Evolutionary conservation across 2,329 filamentous ascomycete species (phyloP), one percentile per base, ranked within the genome.

Genomic region (Sarocladium kiliense): DNA sequence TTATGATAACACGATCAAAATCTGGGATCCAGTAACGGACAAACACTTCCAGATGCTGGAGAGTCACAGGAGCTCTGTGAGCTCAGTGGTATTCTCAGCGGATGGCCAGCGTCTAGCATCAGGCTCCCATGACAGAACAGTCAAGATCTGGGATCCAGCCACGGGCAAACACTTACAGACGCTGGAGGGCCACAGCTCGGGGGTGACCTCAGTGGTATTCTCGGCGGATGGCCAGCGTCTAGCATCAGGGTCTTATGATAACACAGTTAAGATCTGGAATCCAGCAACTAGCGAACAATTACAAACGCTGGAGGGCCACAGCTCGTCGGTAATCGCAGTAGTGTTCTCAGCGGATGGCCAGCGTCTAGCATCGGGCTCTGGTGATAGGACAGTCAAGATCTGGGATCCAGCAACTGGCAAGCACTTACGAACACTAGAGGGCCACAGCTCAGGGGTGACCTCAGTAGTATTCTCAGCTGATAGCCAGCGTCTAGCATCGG

Each of bases 41-140:
- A n/a, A 45, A 18, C 59, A 54, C 39, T 14, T 55, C 16, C 49
- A 54, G 53, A 59, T 49, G 25, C 21, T 61, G 4, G 16, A 57
- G 26, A 55, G 54, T 3, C 54, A 60, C 39, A 27, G 5, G n/a
- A 18, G 19, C 12, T 32, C 16, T 18, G 49, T 36, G 25, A 30
- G 12, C n/a, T 32, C 49, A 30, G 49, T 36, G 16, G 49, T 12
- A 6, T 34, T 53, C 27, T 53, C 23, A 10, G 12, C 9, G 14
- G 19, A 32, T 12, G 5, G 7, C 16, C 27, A 18, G 49, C 30
- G 16, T 19, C 4, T 37, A 10, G 49, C 21, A 14, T 37, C 49
- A 19, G 49, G 4, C 4, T 53, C 49, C 10, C 9, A 14, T 9
- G 30, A 53, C 30, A 34, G 3, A 16, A 37, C 49, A 3, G 49